Conservation (phyloP, 345 rosid genomes). For the Crucihimalaya himalaica region DNA sequence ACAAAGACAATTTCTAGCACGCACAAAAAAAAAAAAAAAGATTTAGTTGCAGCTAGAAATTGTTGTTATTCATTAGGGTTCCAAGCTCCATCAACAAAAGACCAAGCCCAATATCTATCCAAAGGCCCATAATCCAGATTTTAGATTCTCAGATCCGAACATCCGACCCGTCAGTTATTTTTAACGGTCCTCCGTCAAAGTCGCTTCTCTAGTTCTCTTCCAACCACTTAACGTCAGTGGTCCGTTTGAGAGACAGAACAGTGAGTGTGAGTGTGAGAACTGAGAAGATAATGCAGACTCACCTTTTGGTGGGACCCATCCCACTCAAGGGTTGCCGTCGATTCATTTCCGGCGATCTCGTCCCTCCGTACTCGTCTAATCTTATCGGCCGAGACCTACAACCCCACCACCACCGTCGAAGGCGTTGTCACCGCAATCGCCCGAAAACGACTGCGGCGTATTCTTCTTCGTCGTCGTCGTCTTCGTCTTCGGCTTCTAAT, state of each 20-base stretch:
- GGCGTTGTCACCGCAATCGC: slow-evolving; percentile 39
- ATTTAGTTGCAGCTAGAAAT: too few species aligned
- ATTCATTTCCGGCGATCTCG: slow-evolving; percentile 29
- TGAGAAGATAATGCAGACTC: slow-evolving; percentile 56
- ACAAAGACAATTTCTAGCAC: too few species aligned
- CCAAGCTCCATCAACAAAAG: not conserved
- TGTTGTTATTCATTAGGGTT: not conserved
- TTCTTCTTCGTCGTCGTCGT: slow-evolving; percentile 7
- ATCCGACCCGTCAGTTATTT: not conserved
- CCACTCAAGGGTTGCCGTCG: slow-evolving; percentile 49
- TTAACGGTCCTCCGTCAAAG: slow-evolving; percentile 19
- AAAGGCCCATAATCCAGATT: not conserved
- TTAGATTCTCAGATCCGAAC: not conserved
- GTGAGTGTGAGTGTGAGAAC: not conserved
- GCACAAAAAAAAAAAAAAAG: too few species aligned
- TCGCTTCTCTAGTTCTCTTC: not conserved
- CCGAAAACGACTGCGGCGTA: slow-evolving; percentile 39
- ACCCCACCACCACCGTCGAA: slow-evolving; percentile 33
- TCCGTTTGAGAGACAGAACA: slow-evolving; percentile 20
- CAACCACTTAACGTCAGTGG: slow-evolving; percentile 1
- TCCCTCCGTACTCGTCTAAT: slow-evolving; percentile 9
- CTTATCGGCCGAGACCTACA: slow-evolving; percentile 11
- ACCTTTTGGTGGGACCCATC: slow-evolving; percentile 67
- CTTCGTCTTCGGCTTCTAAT: slow-evolving; percentile 30
- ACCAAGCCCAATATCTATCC: not conserved